Conservation (phyloP, 345 rosid species). For the Excoecaria agallocha region DNA sequence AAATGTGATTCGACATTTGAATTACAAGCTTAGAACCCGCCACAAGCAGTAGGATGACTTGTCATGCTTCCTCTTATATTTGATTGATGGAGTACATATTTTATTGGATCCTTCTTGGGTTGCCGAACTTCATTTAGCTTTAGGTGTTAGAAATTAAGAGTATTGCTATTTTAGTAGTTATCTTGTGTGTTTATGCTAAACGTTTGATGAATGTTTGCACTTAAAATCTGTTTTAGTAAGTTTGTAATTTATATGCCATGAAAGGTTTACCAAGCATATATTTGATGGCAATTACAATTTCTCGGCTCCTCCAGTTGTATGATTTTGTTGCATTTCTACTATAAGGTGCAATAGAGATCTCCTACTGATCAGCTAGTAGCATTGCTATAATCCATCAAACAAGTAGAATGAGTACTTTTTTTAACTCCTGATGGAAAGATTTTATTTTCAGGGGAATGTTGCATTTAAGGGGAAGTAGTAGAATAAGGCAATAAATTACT, state of each 20-base stretch:
- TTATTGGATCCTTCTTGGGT: not conserved
- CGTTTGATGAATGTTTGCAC: not conserved
- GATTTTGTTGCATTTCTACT: not conserved
- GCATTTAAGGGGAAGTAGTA: constrained; percentile 78
- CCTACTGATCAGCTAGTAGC: not conserved
- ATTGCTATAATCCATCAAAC: not conserved
- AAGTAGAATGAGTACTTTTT: not conserved
- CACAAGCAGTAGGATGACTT: not conserved
- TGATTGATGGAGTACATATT: not conserved
- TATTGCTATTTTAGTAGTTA: not conserved
- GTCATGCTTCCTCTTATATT: not conserved
- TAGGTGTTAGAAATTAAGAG: not conserved
- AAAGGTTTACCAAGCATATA: not conserved
- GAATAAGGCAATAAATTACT: constrained; percentile 78
- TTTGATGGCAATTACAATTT: not conserved
- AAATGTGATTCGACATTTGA: not conserved
- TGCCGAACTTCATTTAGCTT: not conserved
- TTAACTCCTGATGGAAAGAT: constrained; percentile 13
- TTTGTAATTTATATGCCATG: not conserved
- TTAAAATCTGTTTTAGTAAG: not conserved
- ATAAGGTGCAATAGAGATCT: not conserved
- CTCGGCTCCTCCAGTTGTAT: not conserved
- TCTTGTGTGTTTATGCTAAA: not conserved
- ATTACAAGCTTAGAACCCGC: not conserved
- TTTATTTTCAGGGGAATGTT: constrained; percentile 71